Percentiles rank a stretch among this genome's conserved stretches.
These are phyloP conservation scores for Gliomastix tumulicola DNA, from an alignment of 2,329 filamentous ascomycete genomes.

Conservation along the genomic window DNA sequence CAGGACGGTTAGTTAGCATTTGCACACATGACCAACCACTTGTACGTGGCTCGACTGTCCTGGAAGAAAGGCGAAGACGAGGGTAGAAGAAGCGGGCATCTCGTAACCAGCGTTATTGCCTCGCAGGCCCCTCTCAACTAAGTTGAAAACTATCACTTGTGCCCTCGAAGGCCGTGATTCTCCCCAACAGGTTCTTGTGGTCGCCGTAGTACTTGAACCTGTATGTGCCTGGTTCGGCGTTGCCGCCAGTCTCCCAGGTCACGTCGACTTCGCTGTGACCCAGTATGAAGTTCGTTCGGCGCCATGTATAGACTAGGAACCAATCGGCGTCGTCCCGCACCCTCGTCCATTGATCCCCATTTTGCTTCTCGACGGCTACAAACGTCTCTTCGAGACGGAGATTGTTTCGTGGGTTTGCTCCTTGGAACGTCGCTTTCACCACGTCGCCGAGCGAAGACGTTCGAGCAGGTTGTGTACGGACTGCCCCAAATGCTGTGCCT, in stretches of 20 bases:
- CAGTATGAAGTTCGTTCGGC: slow-evolving; percentile 58
- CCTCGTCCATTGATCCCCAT: slow-evolving; percentile 48
- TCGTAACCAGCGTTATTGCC: no score
- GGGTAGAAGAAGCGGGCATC: no score
- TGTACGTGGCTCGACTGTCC: no score
- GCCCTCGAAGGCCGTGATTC: slow-evolving; percentile 63
- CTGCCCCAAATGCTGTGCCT: slow-evolving; percentile 64
- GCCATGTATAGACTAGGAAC: slow-evolving; percentile 77
- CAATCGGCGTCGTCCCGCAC: slow-evolving; percentile 75
- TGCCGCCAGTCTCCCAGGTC: slow-evolving; percentile 58
- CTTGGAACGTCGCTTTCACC: slow-evolving; percentile 67
- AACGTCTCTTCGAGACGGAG: slow-evolving; percentile 73
- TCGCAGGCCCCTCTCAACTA: slow-evolving; percentile 1
- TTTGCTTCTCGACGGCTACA: slow-evolving; percentile 63
- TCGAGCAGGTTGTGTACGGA: slow-evolving; percentile 45
- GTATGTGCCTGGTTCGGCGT: slow-evolving; percentile 60
- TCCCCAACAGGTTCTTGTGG: slow-evolving; percentile 57
- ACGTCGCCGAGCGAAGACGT: slow-evolving; percentile 53
- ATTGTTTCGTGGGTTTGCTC: slow-evolving; percentile 86
- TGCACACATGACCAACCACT: no score
- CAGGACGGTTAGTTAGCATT: no score
- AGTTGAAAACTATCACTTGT: slow-evolving; percentile 46
- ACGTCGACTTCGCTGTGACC: slow-evolving; percentile 74
- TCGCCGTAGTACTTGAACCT: slow-evolving; percentile 81
- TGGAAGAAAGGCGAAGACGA: no score